These are phyloP conservation scores for Thielaviopsis musarum DNA, from an alignment of 2,329 filamentous ascomycete genomes.

Conservation along the genomic window DNA sequence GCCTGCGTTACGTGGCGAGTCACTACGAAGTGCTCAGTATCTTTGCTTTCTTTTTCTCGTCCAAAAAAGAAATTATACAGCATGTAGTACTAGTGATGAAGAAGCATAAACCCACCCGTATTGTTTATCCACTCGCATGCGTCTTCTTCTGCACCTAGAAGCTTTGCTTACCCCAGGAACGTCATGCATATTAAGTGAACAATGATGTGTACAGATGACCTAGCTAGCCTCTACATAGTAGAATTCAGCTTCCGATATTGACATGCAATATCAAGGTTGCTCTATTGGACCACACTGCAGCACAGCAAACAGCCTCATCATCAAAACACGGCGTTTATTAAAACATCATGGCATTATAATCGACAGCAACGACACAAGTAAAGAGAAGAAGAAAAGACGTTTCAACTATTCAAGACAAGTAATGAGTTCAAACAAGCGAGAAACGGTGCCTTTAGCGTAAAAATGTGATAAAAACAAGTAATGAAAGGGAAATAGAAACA, in stretches of 20 bases:
- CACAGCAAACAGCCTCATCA: too few relatives aligned
- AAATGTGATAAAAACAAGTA: constrained; percentile 8
- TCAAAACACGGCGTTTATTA: too few relatives aligned
- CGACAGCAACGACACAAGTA: background rate
- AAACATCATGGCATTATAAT: too few relatives aligned
- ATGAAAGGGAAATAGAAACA: constrained; percentile 10
- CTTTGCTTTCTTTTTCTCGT: too few relatives aligned
- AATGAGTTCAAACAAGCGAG: background rate
- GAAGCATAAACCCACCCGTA: background rate
- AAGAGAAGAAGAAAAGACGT: background rate
- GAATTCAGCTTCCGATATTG: background rate
- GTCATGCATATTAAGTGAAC: background rate
- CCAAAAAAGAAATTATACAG: too few relatives aligned
- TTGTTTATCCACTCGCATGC: background rate
- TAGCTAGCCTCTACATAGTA: background rate
- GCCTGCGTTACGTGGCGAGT: too few relatives aligned
- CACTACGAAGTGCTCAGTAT: too few relatives aligned
- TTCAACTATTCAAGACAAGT: background rate
- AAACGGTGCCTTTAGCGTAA: background rate
- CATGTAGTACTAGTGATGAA: too few relatives aligned
- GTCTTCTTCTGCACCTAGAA: background rate
- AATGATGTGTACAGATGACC: background rate
- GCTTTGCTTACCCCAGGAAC: background rate
- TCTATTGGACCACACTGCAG: too few relatives aligned
- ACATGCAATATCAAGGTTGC: too few relatives aligned